A percentile compares a stretch with the other conserved stretches of the same genome.
These are phyloP conservation scores for Puccinia sorghi DNA, from an alignment of 1,284 basidiomycete species.

Conservation along the genomic window DNA sequence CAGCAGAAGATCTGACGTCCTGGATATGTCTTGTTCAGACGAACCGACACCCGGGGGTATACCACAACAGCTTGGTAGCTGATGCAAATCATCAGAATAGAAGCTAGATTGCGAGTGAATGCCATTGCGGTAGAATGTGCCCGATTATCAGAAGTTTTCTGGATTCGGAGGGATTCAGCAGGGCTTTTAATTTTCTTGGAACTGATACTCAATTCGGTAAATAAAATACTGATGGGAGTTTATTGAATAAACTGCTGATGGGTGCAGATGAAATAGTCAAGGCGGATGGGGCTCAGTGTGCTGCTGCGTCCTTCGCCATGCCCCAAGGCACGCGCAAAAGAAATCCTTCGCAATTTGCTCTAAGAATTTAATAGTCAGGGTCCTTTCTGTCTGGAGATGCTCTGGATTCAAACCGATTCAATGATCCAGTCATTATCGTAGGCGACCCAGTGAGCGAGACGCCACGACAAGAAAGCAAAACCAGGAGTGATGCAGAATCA, in stretches of 20 bases:
- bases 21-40: background rate
- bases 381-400: too few relatives aligned
- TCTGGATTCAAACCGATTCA: too few relatives aligned
- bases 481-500: too few relatives aligned
- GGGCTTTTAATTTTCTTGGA: background rate
- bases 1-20: background rate
- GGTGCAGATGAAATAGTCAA: background rate
- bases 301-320: too few relatives aligned
- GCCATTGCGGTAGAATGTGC: background rate
- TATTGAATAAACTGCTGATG: background rate
- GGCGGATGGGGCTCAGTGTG: too few relatives aligned
- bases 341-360: too few relatives aligned
- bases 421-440: too few relatives aligned
- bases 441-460: too few relatives aligned
- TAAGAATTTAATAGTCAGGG: too few relatives aligned
- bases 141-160: background rate
- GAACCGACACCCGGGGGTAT: background rate
- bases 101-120: background rate
- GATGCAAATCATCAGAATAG: slow-evolving; percentile 2
- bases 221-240: too few relatives aligned
- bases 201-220: background rate
- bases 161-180: background rate
- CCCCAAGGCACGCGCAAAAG: too few relatives aligned
- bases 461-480: too few relatives aligned
- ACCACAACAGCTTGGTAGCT: slow-evolving; percentile 10